Percentiles rank a stretch among this genome's conserved stretches.
Evolutionary conservation across 2,329 filamentous ascomycete species (phyloP).

Genomic region (Massarina eburnea): DNA sequence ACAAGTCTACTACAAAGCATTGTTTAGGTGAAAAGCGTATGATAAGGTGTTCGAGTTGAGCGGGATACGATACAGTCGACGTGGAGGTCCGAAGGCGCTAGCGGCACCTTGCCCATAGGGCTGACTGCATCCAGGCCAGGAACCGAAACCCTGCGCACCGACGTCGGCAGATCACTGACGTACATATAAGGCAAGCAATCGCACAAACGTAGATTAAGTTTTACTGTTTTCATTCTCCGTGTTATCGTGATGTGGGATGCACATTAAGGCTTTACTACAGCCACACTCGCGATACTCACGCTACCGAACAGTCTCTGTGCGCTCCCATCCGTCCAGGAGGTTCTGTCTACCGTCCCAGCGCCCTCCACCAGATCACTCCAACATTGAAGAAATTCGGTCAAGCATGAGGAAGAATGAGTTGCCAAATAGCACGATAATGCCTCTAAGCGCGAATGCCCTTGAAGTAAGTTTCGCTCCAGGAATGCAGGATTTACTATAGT

Average conservation of each 20-base stretch:
- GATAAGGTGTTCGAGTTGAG: slow-evolving; percentile 1
- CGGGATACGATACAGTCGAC: slow-evolving; percentile 21
- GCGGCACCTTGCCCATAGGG: slow-evolving; percentile 22
- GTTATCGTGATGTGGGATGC: slow-evolving; percentile 26
- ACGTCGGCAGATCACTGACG: neutral
- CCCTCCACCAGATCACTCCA: slow-evolving; percentile 26
- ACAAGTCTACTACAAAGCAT: slow-evolving; percentile 10
- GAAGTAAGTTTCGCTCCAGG: slow-evolving; percentile 25
- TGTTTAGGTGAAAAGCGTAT: slow-evolving; percentile 4
- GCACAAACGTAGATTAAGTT: neutral
- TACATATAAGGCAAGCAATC: neutral
- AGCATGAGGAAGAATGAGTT: slow-evolving; percentile 30
- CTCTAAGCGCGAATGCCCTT: slow-evolving; percentile 31
- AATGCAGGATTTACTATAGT: slow-evolving; percentile 44
- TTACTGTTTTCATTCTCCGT: slow-evolving; percentile 23
- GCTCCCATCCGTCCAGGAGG: slow-evolving; percentile 24
- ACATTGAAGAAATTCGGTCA: slow-evolving; percentile 21
- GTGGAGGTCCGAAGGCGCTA: slow-evolving; percentile 36
- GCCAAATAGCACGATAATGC: slow-evolving; percentile 27
- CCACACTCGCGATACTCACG: slow-evolving; percentile 27
- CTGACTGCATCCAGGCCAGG: slow-evolving; percentile 5
- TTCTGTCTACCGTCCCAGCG: slow-evolving; percentile 35
- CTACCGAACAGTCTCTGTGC: slow-evolving; percentile 25
- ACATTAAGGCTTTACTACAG: slow-evolving; percentile 23
- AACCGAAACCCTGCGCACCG: neutral